Percentiles rank a stretch among this genome's conserved stretches.
Conservation (phyloP, 176 grass and related monocot species). For the Eragrostis nindensis region DNA sequence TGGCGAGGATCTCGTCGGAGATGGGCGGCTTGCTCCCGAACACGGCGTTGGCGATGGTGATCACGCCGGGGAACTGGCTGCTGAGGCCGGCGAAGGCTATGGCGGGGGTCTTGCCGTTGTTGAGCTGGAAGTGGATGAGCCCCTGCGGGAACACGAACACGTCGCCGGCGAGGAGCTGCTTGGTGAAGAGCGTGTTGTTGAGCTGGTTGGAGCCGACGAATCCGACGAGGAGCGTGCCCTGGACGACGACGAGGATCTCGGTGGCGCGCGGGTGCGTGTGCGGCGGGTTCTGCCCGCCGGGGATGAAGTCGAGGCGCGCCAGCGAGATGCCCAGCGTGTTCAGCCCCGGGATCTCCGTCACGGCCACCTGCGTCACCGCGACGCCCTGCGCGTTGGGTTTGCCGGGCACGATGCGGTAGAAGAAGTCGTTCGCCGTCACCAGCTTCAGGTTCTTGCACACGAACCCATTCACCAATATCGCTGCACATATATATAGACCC, state of each 20-base stretch:
- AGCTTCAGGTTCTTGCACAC: slow-evolving; percentile 72
- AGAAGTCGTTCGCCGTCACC: slow-evolving; percentile 68
- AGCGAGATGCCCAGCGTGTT: slow-evolving; percentile 81
- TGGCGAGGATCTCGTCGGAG: slow-evolving; percentile 57
- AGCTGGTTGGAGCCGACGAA: slow-evolving; percentile 71
- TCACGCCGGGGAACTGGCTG: slow-evolving; percentile 74
- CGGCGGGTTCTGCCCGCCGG: slow-evolving; percentile 66
- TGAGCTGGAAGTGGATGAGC: slow-evolving; percentile 86
- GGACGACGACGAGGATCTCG: slow-evolving; percentile 58
- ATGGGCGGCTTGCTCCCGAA: slow-evolving; percentile 69
- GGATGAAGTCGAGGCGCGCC: slow-evolving; percentile 60
- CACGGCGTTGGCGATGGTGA: slow-evolving; percentile 71
- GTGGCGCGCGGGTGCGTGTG: slow-evolving; percentile 70
- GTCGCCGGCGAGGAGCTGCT: slow-evolving; percentile 50
- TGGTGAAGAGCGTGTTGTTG: slow-evolving; percentile 56
- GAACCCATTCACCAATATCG: slow-evolving; percentile 70
- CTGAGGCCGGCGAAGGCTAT: slow-evolving; percentile 64
- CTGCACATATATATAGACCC: slow-evolving; percentile 38
- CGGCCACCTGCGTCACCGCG: slow-evolving; percentile 37
- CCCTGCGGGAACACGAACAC: slow-evolving; percentile 68
- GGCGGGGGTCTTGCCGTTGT: slow-evolving; percentile 37
- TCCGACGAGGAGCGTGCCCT: slow-evolving; percentile 59
- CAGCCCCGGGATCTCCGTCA: slow-evolving; percentile 49
- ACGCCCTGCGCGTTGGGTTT: slow-evolving; percentile 44
- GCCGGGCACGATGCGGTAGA: background rate